These are phyloP conservation scores for Lachancea cidri DNA, from an alignment of 805 yeast genomes.

Conservation along the genomic window DNA sequence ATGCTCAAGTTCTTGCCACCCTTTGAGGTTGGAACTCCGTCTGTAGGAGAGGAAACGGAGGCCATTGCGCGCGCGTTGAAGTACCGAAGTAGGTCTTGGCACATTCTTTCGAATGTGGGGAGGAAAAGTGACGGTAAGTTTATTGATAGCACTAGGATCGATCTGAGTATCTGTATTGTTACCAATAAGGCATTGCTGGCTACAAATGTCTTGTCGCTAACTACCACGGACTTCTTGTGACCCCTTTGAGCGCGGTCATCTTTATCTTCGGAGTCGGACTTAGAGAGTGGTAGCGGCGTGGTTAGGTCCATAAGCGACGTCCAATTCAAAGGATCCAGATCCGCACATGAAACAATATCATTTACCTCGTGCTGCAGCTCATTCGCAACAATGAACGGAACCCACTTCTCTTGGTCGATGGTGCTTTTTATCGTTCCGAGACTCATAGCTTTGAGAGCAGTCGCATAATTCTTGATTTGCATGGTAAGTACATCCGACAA, in stretches of 20 bases:
- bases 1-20: conserved; percentile 36
- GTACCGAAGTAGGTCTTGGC: conserved; percentile 43
- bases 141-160: conserved; percentile 50
- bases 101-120: conserved; percentile 37
- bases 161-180: conserved; percentile 40
- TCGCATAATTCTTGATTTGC: conserved; percentile 58
- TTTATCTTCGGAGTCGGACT: neutral
- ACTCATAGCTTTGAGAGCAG: conserved; percentile 48
- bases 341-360: conserved; percentile 44
- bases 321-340: conserved; percentile 48
- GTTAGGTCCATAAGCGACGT: conserved; percentile 28
- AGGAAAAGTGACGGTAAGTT: conserved; percentile 45
- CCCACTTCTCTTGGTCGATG: conserved; percentile 75
- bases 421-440: conserved; percentile 42
- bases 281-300: neutral
- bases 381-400: conserved; percentile 54
- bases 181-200: conserved; percentile 47
- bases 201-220: conserved; percentile 53
- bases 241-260: conserved; percentile 19
- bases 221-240: conserved; percentile 38
- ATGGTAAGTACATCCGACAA: conserved; percentile 62
- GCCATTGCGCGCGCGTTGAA: conserved; percentile 44
- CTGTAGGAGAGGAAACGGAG: conserved; percentile 22
- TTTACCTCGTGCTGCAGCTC: conserved; percentile 46
- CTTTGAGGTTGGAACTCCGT: conserved; percentile 17